Conservation (phyloP, 2,329 filamentous ascomycete species). For the Aureobasidium pullulans region DNA sequence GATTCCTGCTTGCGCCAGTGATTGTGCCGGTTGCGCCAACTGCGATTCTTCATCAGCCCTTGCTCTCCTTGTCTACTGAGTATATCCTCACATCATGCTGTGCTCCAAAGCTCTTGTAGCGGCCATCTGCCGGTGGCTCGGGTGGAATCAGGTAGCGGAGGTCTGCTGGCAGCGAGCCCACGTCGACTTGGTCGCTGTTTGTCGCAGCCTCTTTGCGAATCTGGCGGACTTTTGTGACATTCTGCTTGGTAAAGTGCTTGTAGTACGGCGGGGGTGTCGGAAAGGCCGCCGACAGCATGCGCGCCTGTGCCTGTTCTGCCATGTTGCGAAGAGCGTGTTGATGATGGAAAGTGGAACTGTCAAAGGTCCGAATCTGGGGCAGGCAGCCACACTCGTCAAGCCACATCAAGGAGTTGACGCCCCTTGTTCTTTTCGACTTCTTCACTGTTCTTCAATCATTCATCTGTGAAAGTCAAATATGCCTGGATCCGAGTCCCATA, state of each 20-base stretch:
- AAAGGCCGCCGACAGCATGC: slow-evolving; percentile 54
- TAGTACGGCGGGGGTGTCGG: slow-evolving; percentile 87
- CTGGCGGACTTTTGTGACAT: slow-evolving; percentile 50
- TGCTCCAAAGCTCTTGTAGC: slow-evolving; percentile 68
- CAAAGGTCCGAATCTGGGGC: not conserved
- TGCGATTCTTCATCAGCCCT: slow-evolving; percentile 19
- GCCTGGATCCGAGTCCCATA: slow-evolving; percentile 17
- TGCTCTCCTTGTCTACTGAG: slow-evolving; percentile 13
- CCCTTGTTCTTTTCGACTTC: not conserved
- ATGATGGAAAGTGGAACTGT: not conserved
- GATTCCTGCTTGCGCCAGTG: slow-evolving; percentile 63
- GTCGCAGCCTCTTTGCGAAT: slow-evolving; percentile 23
- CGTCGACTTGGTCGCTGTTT: slow-evolving; percentile 22
- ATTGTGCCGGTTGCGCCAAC: slow-evolving; percentile 54
- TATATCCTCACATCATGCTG: slow-evolving; percentile 46
- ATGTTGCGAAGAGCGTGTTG: slow-evolving; percentile 33
- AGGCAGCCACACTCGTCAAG: not conserved
- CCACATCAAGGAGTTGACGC: not conserved
- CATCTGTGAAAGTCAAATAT: not conserved
- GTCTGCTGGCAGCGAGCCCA: slow-evolving; percentile 57
- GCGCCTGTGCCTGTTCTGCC: slow-evolving; percentile 49
- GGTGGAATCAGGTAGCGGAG: slow-evolving; percentile 77
- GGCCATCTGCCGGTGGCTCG: slow-evolving; percentile 59
- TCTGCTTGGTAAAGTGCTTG: slow-evolving; percentile 75
- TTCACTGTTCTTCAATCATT: not conserved